Evolutionary conservation across 1,284 basidiomycete genomes (phyloP).

Genomic region (Cryptococcus neoformans): DNA sequence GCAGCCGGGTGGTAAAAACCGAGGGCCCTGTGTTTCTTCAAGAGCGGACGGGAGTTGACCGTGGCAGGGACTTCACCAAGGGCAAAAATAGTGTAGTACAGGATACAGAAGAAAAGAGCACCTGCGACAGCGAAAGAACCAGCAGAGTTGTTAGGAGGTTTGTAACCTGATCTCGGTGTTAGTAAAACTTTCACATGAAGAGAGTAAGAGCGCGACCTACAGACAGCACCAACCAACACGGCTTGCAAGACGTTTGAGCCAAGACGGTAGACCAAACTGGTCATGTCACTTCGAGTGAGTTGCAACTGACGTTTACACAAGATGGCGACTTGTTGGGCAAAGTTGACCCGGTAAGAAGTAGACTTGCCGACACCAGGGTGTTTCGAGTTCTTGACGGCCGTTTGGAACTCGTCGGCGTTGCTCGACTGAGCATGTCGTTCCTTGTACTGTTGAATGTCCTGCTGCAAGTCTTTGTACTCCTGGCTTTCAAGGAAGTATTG

Average conservation of each 20-base stretch:
- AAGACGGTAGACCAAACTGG: neutral
- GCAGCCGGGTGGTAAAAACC: neutral
- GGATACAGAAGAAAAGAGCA: slow-evolving; percentile 70
- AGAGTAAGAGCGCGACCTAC: slow-evolving; percentile 60
- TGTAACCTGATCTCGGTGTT: slow-evolving; percentile 16
- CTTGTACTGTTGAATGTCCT: neutral
- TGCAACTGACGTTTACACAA: slow-evolving; percentile 62
- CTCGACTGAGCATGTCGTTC: neutral
- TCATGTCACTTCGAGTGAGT: neutral
- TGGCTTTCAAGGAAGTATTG: neutral
- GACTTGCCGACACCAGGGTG: slow-evolving; percentile 74
- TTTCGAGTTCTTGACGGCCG: slow-evolving; percentile 51
- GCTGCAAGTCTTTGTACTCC: neutral
- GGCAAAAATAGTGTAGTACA: slow-evolving; percentile 48
- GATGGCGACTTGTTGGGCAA: slow-evolving; percentile 67
- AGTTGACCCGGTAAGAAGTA: slow-evolving; percentile 82
- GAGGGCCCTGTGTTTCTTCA: neutral
- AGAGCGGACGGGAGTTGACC: neutral
- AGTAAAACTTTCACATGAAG: neutral
- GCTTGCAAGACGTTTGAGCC: neutral
- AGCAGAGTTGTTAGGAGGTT: slow-evolving; percentile 66
- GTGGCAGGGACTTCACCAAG: slow-evolving; percentile 47
- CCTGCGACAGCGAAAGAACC: slow-evolving; percentile 86
- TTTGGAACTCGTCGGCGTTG: neutral
- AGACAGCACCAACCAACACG: neutral